Evolutionary conservation across 306 rosid species (phyloP), one percentile per base, ranked within the genome.

Genomic region (Sechiopsis laciniata): DNA sequence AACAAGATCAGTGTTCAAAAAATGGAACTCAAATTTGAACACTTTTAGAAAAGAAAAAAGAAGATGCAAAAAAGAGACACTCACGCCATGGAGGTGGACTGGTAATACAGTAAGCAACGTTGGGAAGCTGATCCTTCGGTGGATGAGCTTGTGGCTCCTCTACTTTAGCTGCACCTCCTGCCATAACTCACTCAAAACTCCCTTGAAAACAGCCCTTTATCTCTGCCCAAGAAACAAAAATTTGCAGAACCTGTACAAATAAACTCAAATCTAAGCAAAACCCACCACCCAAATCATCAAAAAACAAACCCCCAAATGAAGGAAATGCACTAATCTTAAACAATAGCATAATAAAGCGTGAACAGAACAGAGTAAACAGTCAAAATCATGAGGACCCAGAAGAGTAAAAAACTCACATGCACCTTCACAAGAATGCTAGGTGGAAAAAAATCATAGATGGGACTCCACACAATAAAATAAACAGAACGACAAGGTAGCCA

Each of bases 81-180:
- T 89, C 74, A 95, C 99, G 99, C 99, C 97, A 95, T 60, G 91
- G 92, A 67, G 99, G 99, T 73, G 99, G 99, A 68, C 99, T 95
- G 0, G 97, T 95, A 75, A 91, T 91, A 88, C 99, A 95, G 84
- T 73, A 95, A 79, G 84, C 69, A 84, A 95, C 77, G 64, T 79
- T 80, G 6, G 96, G 97, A 0, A 95, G 88, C 86, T 95, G 99
- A 83, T 91, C 99, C 79, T 91, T 95, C 0, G 99, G 91, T 54
- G 97, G 97, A 20, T 95, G 99, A 61, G 99, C 97, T 50, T 85
- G 92, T 55, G 99, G 99, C 75, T 95, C 99, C 40, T 79, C 89
- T 2, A 89, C 82, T 63, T 91, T 91, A 19, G 37, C 37, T 32
- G 85, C 91, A 0, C 90, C 90, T 85, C 94, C 98, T 52, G 99